Evolutionary conservation across 371 early-diverging fungal species (phyloP).

Genomic region (Batrachochytrium dendrobatidis): DNA sequence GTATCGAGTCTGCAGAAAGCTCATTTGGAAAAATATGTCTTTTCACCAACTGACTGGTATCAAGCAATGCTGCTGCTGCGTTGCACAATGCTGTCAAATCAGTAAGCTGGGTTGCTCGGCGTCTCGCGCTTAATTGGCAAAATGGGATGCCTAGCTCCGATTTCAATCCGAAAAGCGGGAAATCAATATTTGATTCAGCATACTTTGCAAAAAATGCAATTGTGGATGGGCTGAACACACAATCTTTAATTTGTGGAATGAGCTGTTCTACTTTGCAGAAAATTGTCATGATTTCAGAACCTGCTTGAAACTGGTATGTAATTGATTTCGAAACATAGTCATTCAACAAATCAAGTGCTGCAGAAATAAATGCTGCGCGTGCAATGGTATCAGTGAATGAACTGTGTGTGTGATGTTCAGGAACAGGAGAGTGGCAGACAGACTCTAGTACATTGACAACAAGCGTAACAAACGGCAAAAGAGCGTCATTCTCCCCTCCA

Average conservation of each 20-base stretch:
- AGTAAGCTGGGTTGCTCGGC: neutral
- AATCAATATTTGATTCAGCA: too few species aligned
- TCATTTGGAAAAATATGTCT: neutral
- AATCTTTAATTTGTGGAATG: too few species aligned
- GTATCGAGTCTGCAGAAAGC: neutral
- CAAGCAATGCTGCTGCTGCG: neutral
- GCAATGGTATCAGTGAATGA: neutral
- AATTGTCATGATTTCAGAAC: neutral
- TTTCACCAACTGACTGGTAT: neutral
- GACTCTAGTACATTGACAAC: neutral
- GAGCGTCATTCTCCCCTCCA: conserved; percentile 18
- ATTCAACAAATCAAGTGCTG: neutral
- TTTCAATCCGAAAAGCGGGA: too few species aligned
- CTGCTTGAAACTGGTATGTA: neutral
- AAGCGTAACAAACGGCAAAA: conserved; percentile 14
- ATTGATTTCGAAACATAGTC: neutral
- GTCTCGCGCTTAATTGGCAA: too few species aligned
- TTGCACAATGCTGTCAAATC: neutral
- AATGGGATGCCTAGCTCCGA: too few species aligned
- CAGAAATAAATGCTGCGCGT: neutral
- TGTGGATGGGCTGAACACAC: too few species aligned
- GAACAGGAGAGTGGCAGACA: neutral
- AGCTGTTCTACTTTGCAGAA: neutral
- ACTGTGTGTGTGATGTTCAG: conserved; percentile 1
- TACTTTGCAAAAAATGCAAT: too few species aligned